A percentile compares a stretch with the other conserved stretches of the same genome.
Conservation (phyloP, 2,329 filamentous ascomycete species). For the Trichoderma polysporum region DNA sequence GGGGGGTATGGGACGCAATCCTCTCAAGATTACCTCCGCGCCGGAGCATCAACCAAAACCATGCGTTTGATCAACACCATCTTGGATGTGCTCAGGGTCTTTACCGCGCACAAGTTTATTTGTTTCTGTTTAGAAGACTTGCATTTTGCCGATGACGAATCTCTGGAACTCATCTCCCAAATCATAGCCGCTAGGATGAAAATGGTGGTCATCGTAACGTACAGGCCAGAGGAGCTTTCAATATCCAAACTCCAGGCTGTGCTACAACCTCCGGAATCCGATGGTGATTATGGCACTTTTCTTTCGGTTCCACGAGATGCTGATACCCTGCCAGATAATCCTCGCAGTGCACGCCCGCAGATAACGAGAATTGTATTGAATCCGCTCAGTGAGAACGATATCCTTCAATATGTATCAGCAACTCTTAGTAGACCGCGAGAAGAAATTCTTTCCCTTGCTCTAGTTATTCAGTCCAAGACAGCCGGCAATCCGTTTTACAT, state of each 20-base stretch:
- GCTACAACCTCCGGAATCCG: conserved; percentile 53
- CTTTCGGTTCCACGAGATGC: conserved; percentile 14
- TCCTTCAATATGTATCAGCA: conserved; percentile 76
- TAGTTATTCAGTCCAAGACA: conserved; percentile 86
- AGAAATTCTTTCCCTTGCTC: conserved; percentile 72
- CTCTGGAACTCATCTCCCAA: conserved; percentile 76
- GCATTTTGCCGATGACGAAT: conserved; percentile 87
- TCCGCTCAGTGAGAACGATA: conserved; percentile 75
- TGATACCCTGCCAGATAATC: conserved; percentile 39
- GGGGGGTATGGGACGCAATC: conserved; percentile 47
- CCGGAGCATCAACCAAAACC: conserved; percentile 58
- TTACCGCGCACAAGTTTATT: conserved; percentile 81
- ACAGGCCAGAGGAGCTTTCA: conserved; percentile 64
- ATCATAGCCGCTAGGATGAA: conserved; percentile 77
- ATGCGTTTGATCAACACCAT: conserved; percentile 85
- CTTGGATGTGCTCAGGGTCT: conserved; percentile 77
- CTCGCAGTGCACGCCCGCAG: conserved; percentile 50
- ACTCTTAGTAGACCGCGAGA: conserved; percentile 74
- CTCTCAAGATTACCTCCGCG: conserved; percentile 60
- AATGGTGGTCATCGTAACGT: conserved; percentile 78
- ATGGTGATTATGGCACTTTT: conserved; percentile 40
- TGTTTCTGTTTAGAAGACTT: conserved; percentile 87
- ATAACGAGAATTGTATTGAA: conserved; percentile 70
- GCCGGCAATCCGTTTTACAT: conserved; percentile 89
- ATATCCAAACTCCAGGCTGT: conserved; percentile 55